Conservation (phyloP, 129 eudicot genomes). For the Heracleum sosnowskyi region DNA sequence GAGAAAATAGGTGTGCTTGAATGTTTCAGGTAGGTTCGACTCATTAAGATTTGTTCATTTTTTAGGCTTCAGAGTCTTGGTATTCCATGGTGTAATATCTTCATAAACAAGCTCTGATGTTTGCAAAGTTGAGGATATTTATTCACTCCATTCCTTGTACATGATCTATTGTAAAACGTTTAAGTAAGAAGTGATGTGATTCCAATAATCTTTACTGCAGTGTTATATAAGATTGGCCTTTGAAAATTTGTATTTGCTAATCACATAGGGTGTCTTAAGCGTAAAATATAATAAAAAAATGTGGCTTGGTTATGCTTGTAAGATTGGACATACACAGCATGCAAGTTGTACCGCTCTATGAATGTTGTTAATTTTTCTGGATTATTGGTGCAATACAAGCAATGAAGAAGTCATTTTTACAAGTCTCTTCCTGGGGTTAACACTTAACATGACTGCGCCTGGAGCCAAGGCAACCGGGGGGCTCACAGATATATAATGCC, state of each 20-base stretch:
- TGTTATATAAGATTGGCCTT: neutral
- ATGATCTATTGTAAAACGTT: neutral
- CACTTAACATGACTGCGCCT: too few relatives aligned
- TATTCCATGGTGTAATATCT: conserved; percentile 7
- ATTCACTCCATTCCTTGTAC: neutral
- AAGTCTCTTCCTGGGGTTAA: too few relatives aligned
- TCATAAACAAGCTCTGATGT: conserved; percentile 12
- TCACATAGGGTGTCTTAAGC: neutral
- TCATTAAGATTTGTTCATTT: conserved; percentile 8
- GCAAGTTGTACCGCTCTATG: neutral
- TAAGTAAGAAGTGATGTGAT: neutral
- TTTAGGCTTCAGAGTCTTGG: conserved; percentile 15
- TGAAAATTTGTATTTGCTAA: neutral
- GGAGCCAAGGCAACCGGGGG: neutral
- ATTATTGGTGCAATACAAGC: neutral
- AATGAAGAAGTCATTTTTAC: neutral
- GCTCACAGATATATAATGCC: neutral
- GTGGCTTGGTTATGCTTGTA: neutral
- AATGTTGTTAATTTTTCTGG: neutral
- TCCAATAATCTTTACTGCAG: neutral
- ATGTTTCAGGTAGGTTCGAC: neutral
- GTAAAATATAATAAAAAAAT: neutral
- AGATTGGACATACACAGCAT: neutral
- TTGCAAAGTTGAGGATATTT: neutral
- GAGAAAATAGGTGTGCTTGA: neutral